Conservation (phyloP, 192 early-diverging fungal genomes). For the Pecoramyces ruminantium region DNA sequence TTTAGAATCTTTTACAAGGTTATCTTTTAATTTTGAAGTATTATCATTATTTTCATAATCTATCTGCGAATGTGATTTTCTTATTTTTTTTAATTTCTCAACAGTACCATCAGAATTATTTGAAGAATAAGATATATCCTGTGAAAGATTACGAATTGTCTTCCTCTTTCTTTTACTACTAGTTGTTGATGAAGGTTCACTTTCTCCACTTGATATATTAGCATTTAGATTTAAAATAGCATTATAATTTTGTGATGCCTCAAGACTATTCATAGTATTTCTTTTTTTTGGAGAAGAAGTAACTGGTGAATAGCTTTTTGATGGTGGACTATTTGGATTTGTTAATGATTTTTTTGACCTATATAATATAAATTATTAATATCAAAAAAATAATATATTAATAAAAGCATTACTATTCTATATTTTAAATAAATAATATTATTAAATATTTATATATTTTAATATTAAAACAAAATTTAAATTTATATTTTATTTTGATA, state of each 20-base stretch:
- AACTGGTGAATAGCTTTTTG: background rate
- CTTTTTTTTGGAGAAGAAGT: background rate
- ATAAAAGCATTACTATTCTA: too few species aligned
- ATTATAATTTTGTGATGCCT: conserved; percentile 2
- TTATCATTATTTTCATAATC: background rate
- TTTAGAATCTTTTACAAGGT: background rate
- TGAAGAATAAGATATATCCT: background rate
- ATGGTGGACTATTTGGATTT: background rate
- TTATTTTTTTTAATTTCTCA: background rate
- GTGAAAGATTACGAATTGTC: background rate
- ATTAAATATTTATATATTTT: too few species aligned
- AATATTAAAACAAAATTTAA: too few species aligned
- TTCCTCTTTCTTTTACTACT: background rate
- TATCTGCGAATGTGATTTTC: background rate
- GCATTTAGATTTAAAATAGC: background rate
- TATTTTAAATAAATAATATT: too few species aligned
- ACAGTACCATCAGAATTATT: background rate
- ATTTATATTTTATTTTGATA: too few species aligned
- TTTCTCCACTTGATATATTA: background rate
- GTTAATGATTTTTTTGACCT: background rate
- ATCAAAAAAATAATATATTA: too few species aligned
- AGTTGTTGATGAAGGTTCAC: background rate
- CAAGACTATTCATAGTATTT: conserved; percentile 1
- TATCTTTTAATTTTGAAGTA: background rate
- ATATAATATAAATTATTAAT: too few species aligned